Evolutionary conservation across 345 rosid species (phyloP).

Genomic region (Pistacia vera): DNA sequence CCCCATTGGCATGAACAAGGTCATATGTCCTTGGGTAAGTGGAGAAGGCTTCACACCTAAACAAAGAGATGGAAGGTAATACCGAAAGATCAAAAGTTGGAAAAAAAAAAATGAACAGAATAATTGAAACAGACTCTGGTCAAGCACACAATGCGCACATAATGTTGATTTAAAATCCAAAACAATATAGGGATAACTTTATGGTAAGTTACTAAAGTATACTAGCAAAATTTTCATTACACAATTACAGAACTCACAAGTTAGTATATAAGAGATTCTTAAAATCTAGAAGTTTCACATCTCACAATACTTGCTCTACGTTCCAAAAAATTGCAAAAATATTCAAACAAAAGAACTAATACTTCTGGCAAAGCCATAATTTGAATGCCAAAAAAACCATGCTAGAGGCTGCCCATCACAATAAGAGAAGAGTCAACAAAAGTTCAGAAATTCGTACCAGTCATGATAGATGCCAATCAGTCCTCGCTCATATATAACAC

Average conservation of each 20-base stretch:
- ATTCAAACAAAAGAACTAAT: neutral
- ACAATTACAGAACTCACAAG: neutral
- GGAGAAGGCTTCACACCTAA: conserved; percentile 99
- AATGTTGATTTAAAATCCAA: conserved; percentile 5
- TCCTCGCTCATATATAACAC: conserved; percentile 87
- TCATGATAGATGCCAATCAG: conserved; percentile 96
- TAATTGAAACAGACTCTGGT: neutral
- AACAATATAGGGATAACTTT: neutral
- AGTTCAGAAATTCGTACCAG: conserved; percentile 58
- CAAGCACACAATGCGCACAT: conserved; percentile 5
- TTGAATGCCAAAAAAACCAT: conserved; percentile 1
- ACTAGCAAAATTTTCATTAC: neutral
- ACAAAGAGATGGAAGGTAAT: conserved; percentile 14
- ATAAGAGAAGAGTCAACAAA: conserved; percentile 10
- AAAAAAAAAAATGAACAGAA: neutral
- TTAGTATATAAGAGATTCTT: neutral
- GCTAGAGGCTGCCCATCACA: neutral
- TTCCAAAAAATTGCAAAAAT: neutral
- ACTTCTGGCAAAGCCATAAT: neutral
- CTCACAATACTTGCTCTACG: neutral
- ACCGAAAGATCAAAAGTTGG: neutral
- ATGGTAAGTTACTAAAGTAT: neutral
- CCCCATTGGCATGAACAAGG: conserved; percentile 79
- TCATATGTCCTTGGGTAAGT: conserved; percentile 99
- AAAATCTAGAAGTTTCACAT: conserved; percentile 1